phyloP scores from a whole-genome alignment of 768 basidiomycete genomes.

The Agrocybe pediades region DNA sequence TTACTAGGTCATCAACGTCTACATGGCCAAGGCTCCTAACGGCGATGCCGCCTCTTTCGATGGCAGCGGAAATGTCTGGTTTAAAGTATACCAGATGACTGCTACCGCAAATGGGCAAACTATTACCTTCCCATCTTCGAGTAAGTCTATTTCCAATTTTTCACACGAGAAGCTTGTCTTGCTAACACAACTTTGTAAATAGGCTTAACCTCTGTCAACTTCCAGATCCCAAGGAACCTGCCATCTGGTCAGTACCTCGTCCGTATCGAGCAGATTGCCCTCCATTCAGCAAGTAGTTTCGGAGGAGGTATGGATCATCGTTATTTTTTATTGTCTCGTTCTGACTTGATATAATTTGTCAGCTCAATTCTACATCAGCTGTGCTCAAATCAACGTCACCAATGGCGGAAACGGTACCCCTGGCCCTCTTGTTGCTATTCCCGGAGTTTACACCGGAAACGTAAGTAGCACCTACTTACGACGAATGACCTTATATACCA shows the following conservation, averaged over 20 bases:
- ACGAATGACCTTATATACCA: background rate
- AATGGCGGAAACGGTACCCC: constrained; percentile 32
- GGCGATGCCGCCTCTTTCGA: constrained; percentile 29
- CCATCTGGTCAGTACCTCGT: constrained; percentile 44
- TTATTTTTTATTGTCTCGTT: background rate
- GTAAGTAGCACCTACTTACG: background rate
- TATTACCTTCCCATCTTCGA: constrained; percentile 48
- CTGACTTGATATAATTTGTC: background rate
- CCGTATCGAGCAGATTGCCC: constrained; percentile 44
- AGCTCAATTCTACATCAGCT: constrained; percentile 36
- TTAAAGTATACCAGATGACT: constrained; percentile 32
- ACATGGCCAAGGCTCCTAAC: constrained; percentile 27
- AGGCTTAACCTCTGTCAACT: constrained; percentile 20
- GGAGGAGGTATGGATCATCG: constrained; percentile 34
- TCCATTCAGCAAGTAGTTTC: constrained; percentile 39
- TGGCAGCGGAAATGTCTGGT: constrained; percentile 51
- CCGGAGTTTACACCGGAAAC: constrained; percentile 18
- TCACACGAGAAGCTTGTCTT: background rate
- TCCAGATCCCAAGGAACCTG: constrained; percentile 37
- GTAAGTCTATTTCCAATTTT: constrained; percentile 13
- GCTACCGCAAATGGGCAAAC: too few relatives aligned
- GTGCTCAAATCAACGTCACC: constrained; percentile 42
- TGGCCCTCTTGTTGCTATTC: constrained; percentile 18
- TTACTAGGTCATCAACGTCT: constrained; percentile 18
- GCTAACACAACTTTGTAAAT: background rate